Base-by-base conservation (phyloP, 2,329 filamentous ascomycete genomes). In the Aspergillus puulaauensis region DNA sequence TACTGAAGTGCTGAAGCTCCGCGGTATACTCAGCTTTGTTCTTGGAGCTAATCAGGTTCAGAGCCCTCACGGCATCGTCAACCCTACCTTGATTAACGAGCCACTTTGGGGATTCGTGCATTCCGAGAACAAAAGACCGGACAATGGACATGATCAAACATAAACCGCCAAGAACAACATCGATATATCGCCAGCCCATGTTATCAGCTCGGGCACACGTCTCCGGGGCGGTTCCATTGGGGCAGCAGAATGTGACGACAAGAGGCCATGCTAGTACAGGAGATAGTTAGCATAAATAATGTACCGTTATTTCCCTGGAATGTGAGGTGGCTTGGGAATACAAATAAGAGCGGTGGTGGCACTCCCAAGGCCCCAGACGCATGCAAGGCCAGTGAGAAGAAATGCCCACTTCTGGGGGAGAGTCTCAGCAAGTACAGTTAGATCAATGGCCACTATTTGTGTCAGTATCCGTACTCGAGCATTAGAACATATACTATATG, bases 41-140 rank as follows among this genome's bases (percentile, higher is more conserved):
- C 12, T 37, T 37, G 12, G 35, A 37, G 35, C 12, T 14, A 5
- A 37, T 15, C 35, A 15, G 14, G 35, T 31, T 31, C 9, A 31
- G 72, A 0, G 77, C 79, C 3, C 75, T 72, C 21, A 85, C 76
- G 15, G 81, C 79, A 57, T 83, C 74, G 3, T 73, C 80, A 60
- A 85, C 82, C 52, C 74, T 76, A 35, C 82, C 82, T 61, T 84
- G 79, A 35, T 79, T 75, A 12, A 86, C 68, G 4, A 85, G 76
- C 59, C 79, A 85, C 59, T 84, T 85, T 7, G 83, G 83, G 0
- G 83, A 84, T 63, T 86, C 82, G 45, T 79, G 75, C 27, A 86
- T 73, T 1, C 77, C 76, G 56, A 86, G 80, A 46, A 85, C 68
- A 4, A 80, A 81, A 23, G 85, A 72, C n/a, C 83, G 82, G 2